Evolutionary conservation across 1,139 yeast genomes (phyloP), one percentile per base, ranked within the genome.

Genomic region (Protomyces arabidopsidicola): DNA sequence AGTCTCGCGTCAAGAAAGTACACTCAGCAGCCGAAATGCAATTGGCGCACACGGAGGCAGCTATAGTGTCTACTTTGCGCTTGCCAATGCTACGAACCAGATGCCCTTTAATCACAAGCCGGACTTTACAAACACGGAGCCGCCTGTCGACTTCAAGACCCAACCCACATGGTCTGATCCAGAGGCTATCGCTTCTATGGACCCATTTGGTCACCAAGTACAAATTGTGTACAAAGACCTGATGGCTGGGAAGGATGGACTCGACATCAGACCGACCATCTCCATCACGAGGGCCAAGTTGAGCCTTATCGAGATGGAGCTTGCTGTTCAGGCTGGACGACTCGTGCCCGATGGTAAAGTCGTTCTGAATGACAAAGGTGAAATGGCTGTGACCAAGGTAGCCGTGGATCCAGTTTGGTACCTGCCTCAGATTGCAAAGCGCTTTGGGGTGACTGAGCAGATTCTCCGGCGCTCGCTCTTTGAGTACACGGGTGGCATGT

Each of bases 331-430:
- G 42, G 72, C 71, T 18, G 86, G 86, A 16, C 77, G 80, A 62
- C 72, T 84, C 60, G 68, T 73, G 65, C 84, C 84, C 24, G 87
- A 84, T 71, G 86, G 86, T 60, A 74, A 80, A 45, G 73, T 84
- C 68, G 86, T 83, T 31, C 73, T 83, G 66, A 83, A 84, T 71
- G 75, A 76, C 35, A 73, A 78, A 63, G 87, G 87, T 68, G 87
- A 83, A 69, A 74, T 84, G 70, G 81, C 81, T 34, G 84, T 82
- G 45, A 81, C 85, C 50, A 84, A 84, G 71, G 77, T 84, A 65
- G 87, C 87, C 1, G 83, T 82, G 45, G 87, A 84, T 69, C 87
- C 87, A 12, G 87, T 84, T 45, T 84, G 87, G 87, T 80, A 82
- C 69, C 75, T 84, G 65, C 87, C 87, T 2, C 86, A 85, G 24